Conservation (phyloP, 768 basidiomycete species). For the Trametes maxima region DNA sequence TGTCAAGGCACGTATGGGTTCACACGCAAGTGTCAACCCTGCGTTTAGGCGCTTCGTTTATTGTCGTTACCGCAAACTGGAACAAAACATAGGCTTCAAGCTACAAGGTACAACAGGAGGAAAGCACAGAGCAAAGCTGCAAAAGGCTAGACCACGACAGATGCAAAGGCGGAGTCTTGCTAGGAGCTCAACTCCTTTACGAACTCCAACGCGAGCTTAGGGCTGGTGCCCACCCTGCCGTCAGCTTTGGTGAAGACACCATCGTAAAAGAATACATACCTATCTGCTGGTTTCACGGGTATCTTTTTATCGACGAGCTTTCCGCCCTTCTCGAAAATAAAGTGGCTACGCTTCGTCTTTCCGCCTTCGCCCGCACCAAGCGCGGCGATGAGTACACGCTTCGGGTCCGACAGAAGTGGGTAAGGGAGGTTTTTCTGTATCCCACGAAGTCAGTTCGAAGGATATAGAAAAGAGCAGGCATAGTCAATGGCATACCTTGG, state of each 20-base stretch:
- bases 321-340: conserved; percentile 91
- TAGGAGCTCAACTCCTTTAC: conserved; percentile 37
- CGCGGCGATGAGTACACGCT: conserved; percentile 73
- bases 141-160: not conserved
- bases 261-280: conserved; percentile 45
- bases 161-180: no score
- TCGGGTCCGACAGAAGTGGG: conserved; percentile 86
- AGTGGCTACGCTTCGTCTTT: conserved; percentile 90
- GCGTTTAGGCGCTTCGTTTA: no score
- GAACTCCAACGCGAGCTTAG: conserved; percentile 66
- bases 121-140: not conserved
- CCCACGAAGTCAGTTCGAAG: not conserved
- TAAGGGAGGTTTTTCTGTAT: conserved; percentile 84
- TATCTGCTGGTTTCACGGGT: conserved; percentile 86
- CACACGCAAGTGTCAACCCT: no score
- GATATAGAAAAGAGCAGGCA: not conserved
- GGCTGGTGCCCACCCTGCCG: conserved; percentile 40
- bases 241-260: not conserved
- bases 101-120: not conserved
- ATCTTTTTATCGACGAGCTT: conserved; percentile 83
- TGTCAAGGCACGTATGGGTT: not conserved
- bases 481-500: conserved; percentile 56
- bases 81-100: no score
- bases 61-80: no score
- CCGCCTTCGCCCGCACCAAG: conserved; percentile 81